These are phyloP conservation scores for Lactarius deliciosus DNA, from an alignment of 768 basidiomycete genomes.

Conservation along the genomic window DNA sequence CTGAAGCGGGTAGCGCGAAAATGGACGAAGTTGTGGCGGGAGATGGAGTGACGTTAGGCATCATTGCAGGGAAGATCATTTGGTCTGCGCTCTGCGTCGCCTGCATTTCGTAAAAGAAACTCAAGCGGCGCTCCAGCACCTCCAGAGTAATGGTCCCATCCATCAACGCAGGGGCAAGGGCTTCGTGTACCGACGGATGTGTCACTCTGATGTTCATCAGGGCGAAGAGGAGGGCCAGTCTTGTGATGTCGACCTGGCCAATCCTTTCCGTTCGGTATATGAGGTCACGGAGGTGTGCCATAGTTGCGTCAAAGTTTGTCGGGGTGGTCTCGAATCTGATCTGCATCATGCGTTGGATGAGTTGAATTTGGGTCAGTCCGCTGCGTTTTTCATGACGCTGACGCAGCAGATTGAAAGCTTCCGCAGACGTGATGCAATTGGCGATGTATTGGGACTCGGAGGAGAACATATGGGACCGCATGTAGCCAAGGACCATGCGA, in stretches of 20 bases:
- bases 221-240: background rate
- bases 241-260: background rate
- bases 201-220: background rate
- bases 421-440: background rate
- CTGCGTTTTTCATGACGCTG: constrained; percentile 29
- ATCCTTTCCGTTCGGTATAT: background rate
- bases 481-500: constrained; percentile 6
- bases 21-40: no score
- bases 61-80: no score
- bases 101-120: no score
- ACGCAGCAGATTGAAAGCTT: constrained; percentile 25
- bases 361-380: constrained; percentile 27
- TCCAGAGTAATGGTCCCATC: no score
- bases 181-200: background rate
- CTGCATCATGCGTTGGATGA: constrained; percentile 30
- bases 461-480: background rate
- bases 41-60: no score
- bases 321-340: constrained; percentile 14
- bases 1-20: background rate
- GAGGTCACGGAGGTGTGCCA: background rate
- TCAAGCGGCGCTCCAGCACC: no score
- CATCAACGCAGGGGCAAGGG: no score
- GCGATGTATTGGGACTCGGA: constrained; percentile 11
- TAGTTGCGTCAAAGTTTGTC: background rate
- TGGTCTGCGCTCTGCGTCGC: no score